Percentiles rank a stretch among this genome's conserved stretches.
Conservation (phyloP, 2,329 filamentous ascomycete genomes). For the Amauroascus niger region DNA sequence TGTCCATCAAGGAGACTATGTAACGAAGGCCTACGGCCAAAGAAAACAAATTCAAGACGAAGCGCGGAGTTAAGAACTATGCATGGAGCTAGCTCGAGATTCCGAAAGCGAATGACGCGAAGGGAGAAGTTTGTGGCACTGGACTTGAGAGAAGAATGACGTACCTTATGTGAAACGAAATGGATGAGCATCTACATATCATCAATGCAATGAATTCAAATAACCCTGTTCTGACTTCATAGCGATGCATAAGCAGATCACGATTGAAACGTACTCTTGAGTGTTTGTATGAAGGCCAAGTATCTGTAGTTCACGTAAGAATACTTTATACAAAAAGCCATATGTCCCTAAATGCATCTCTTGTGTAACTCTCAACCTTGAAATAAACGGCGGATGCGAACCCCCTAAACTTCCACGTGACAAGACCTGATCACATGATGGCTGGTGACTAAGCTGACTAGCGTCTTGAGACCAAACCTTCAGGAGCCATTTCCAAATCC, state of each 20-base stretch:
- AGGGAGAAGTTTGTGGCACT: background rate
- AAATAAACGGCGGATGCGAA: too few species aligned
- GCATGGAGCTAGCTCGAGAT: background rate
- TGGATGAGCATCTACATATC: background rate
- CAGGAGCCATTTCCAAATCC: too few species aligned
- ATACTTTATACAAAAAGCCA: too few species aligned
- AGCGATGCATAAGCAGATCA: too few species aligned
- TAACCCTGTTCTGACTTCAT: background rate
- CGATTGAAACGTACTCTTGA: too few species aligned
- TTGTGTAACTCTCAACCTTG: too few species aligned
- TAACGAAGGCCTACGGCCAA: conserved; percentile 87
- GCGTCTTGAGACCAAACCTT: background rate
- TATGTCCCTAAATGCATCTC: too few species aligned
- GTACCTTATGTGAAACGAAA: background rate
- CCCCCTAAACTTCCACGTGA: too few species aligned
- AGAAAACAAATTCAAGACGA: conserved; percentile 31
- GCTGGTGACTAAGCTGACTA: too few species aligned
- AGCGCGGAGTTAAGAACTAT: background rate
- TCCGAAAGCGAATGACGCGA: background rate
- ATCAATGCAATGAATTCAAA: background rate
- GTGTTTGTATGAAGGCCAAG: too few species aligned
- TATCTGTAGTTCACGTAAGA: too few species aligned
- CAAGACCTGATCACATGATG: too few species aligned
- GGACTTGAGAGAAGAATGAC: background rate
- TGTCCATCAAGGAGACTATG: conserved; percentile 80